Base-by-base conservation (phyloP, 331 rosid species). In the Spiraea crenata region DNA sequence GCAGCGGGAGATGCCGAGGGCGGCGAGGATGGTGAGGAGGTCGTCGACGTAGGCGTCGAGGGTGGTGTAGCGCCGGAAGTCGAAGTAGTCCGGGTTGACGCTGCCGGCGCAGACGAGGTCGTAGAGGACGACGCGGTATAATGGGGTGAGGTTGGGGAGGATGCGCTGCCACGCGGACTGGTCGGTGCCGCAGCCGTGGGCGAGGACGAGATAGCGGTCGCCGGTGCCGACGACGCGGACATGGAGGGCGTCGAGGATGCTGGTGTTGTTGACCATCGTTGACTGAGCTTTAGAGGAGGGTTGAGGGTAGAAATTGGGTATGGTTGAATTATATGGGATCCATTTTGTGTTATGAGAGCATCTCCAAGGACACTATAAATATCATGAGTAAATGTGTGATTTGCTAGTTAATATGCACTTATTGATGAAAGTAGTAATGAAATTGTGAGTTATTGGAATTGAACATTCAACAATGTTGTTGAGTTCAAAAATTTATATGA, bases 71-170 rank as follows among this genome's bases (percentile, higher is more conserved):
- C 97, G 91, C 65, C 80, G 81, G 84, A 83, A 95, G 63, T 95
- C 95, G 69, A 95, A 95, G 88, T 79, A 73, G 68, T 91, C 99
- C 7, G 99, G 99, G 86, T 89, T 95, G 78, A 95, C 99, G 63
- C 97, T 95, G 63, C 99, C 99, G 87, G 99, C 99, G 45, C 97
- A 95, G 14, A 91, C 97, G 25, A 95, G 97, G 85, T 95, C 99
- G 68, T 87, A 89, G 56, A 91, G 93, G 62, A 95, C 77, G 85
- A 95, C 92, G 6, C 85, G 85, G 85, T 89, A 89, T 58, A 59
- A 9, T 2, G 89, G 89, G 0, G 87, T 84, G 78, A 95, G 87
- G 80, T 63, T 85, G 3, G 97, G 97, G 16, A 89, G 86, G 42
- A 95, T 81, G 40, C 95, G 90, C 58, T 87, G 84, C 99, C 99